Conservation (phyloP, 305 asterid species). For the Fraxinus angustifolia region DNA sequence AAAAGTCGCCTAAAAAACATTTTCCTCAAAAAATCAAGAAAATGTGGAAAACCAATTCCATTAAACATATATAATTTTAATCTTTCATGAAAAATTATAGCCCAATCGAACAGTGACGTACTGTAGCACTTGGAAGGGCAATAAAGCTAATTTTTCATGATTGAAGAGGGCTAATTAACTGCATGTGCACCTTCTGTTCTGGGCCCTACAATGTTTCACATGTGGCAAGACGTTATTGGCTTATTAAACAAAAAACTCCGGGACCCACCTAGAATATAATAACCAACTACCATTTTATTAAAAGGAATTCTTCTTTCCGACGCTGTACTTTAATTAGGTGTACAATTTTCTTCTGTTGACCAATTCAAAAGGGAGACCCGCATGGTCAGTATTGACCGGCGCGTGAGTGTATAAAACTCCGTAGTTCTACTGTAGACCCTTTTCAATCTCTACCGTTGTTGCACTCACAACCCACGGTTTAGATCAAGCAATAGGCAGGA, state of each 20-base stretch:
- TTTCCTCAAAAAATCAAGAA: no score
- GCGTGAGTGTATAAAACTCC: neutral
- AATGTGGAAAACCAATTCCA: no score
- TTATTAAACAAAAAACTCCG: neutral
- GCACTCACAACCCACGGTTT: neutral
- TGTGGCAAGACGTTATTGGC: neutral
- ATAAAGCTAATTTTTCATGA: no score
- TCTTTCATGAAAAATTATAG: no score
- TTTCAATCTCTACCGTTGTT: neutral
- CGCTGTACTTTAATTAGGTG: slow-evolving; percentile 17
- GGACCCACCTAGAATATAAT: neutral
- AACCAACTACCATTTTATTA: neutral
- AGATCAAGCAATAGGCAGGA: neutral
- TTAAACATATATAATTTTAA: no score
- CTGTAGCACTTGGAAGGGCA: no score
- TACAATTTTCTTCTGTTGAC: slow-evolving; percentile 4
- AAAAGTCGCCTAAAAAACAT: no score
- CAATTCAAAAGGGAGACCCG: slow-evolving; percentile 22
- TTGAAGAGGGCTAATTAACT: neutral
- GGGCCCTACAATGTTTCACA: neutral
- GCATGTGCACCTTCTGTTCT: neutral
- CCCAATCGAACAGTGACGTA: no score
- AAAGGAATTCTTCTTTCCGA: neutral
- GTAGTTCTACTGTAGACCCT: neutral
- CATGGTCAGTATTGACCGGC: slow-evolving; percentile 21